Conservation (phyloP, 257 asterid species). For the Nicotiana noctiflora region DNA sequence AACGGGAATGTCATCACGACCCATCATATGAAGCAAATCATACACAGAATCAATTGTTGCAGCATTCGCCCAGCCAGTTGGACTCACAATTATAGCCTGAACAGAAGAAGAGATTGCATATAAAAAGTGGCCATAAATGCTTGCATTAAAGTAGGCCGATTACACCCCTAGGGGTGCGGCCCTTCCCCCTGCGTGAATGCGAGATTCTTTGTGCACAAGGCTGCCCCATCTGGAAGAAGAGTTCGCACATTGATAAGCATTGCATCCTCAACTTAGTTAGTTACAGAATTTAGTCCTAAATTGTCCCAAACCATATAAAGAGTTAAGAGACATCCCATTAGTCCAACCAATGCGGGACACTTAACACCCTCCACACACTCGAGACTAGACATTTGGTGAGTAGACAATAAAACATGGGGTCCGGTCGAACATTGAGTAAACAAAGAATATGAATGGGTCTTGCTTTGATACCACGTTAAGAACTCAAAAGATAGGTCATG, state of each 20-base stretch:
- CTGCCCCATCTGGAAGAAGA: background rate
- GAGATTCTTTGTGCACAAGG: too few relatives aligned
- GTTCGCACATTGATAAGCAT: background rate
- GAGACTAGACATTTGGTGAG: background rate
- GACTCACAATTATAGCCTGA: conserved; percentile 67
- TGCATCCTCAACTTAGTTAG: background rate
- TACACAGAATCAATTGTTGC: conserved; percentile 77
- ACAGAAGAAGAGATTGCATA: conserved; percentile 1
- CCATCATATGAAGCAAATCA: conserved; percentile 90
- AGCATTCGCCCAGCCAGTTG: conserved; percentile 89
- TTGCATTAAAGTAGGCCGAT: background rate
- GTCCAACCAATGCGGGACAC: background rate
- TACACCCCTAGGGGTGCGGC: too few relatives aligned
- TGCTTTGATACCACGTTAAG: background rate
- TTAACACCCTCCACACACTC: background rate
- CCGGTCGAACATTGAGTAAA: background rate
- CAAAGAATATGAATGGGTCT: background rate
- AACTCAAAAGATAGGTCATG: background rate
- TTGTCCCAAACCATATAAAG: background rate
- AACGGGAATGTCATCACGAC: conserved; percentile 79
- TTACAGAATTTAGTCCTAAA: background rate
- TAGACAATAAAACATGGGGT: background rate
- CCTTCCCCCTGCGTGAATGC: too few relatives aligned
- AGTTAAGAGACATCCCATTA: background rate
- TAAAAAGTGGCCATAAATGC: too few relatives aligned